Evolutionary conservation across 371 early-diverging fungal genomes (phyloP).

Genomic region (Syncephalis fuscata): DNA sequence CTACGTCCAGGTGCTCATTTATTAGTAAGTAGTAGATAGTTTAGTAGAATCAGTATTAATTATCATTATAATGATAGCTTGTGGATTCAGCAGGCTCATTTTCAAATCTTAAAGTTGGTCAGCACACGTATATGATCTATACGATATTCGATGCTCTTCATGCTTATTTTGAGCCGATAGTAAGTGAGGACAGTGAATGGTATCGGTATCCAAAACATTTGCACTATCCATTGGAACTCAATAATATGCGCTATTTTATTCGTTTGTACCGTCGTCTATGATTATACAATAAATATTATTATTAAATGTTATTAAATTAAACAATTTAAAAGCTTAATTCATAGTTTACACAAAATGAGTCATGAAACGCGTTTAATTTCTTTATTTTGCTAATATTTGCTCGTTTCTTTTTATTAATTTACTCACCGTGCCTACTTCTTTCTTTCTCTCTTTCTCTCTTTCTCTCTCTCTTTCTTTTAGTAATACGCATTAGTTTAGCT

Average conservation of each 20-base stretch:
- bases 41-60: not conserved
- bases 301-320: no score
- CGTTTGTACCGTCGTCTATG: slow-evolving; percentile 45
- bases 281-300: no score
- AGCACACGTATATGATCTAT: slow-evolving; percentile 69
- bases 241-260: slow-evolving; percentile 84
- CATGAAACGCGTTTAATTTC: no score
- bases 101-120: slow-evolving; percentile 62
- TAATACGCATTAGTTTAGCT: no score
- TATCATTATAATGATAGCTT: slow-evolving; percentile 18
- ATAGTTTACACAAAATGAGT: no score
- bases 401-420: no score
- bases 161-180: slow-evolving; percentile 37
- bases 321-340: no score
- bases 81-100: slow-evolving; percentile 92
- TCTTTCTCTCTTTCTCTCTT: no score
- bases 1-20: slow-evolving; percentile 54
- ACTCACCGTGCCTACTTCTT: no score
- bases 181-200: slow-evolving; percentile 61
- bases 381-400: no score
- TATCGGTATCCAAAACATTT: slow-evolving; percentile 57
- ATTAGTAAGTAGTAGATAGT: slow-evolving; percentile 43
- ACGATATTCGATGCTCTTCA: slow-evolving; percentile 68
- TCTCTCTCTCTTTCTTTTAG: no score
- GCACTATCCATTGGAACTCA: slow-evolving; percentile 57